Conservation (phyloP, 352 stramenopile genomes). For the Phytophthora meadii region DNA sequence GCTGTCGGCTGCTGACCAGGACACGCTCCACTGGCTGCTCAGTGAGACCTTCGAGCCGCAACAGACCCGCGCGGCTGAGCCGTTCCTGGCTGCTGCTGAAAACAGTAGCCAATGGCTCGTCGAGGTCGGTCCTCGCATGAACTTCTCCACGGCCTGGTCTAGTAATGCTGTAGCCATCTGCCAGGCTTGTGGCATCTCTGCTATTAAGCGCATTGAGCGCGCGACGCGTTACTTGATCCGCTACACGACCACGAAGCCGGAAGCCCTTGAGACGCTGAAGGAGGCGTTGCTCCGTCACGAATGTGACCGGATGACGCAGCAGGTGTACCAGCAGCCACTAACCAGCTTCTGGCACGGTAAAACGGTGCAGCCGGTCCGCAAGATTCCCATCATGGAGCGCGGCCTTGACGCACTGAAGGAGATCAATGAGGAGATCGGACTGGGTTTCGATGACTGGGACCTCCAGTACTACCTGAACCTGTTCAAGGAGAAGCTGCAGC, state of each 20-base stretch:
- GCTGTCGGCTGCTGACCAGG: conserved; percentile 63
- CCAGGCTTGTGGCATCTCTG: conserved; percentile 90
- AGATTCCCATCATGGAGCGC: conserved; percentile 95
- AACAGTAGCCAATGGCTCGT: conserved; percentile 74
- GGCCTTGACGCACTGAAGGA: conserved; percentile 94
- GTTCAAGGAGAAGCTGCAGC: conserved; percentile 96
- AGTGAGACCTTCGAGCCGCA: conserved; percentile 97
- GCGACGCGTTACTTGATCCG: conserved; percentile 92
- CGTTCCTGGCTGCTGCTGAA: conserved; percentile 52
- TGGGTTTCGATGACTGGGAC: conserved; percentile 99
- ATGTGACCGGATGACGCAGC: conserved; percentile 99
- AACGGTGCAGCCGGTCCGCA: conserved; percentile 84
- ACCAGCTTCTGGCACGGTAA: conserved; percentile 91
- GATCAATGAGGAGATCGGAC: conserved; percentile 95
- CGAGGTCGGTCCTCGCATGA: conserved; percentile 98
- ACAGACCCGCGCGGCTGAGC: conserved; percentile 62
- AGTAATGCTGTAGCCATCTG: conserved; percentile 98
- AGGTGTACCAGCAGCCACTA: conserved; percentile 93
- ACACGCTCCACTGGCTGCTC: conserved; percentile 95
- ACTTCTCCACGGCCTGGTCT: conserved; percentile 98
- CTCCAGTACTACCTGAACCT: conserved; percentile 98
- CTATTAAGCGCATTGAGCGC: conserved; percentile 94
- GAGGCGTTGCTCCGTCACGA: conserved; percentile 69
- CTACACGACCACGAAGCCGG: conserved; percentile 49
- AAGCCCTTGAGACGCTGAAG: conserved; percentile 55